These are phyloP conservation scores for Silybum marianum DNA, from an alignment of 129 eudicot species.

Conservation along the genomic window DNA sequence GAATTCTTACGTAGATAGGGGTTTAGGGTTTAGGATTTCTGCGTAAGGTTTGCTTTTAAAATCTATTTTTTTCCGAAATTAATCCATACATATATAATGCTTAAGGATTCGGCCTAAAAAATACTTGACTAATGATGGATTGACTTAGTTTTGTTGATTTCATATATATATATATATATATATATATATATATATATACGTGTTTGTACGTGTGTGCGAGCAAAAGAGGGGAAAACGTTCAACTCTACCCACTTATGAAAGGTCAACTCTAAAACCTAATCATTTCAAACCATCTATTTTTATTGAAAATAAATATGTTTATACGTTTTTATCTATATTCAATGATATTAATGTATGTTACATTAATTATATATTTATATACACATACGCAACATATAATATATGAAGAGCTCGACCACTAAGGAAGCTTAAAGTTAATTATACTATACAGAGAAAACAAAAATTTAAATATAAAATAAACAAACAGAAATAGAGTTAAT, in stretches of 20 bases:
- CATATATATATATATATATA: too few species aligned
- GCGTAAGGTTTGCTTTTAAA: too few species aligned
- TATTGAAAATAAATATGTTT: background rate
- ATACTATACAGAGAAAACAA: background rate
- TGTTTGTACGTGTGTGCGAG: background rate
- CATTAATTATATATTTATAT: background rate
- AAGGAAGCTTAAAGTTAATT: background rate
- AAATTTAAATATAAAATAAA: background rate
- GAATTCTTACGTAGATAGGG: too few species aligned
- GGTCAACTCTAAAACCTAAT: slow-evolving; percentile 20
- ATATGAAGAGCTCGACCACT: slow-evolving; percentile 35
- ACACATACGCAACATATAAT: background rate
- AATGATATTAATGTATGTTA: background rate
- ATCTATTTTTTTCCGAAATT: too few species aligned
- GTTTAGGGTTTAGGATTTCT: too few species aligned
- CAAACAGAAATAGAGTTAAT: background rate
- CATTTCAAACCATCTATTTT: background rate
- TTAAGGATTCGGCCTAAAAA: too few species aligned
- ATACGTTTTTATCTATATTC: background rate
- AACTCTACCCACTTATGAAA: slow-evolving; percentile 17
- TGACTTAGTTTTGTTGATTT: too few species aligned
- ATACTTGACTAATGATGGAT: too few species aligned
- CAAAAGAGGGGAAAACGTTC: slow-evolving; percentile 10
- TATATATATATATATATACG: too few species aligned
- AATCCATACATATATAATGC: too few species aligned